Percentiles rank a stretch among this genome's conserved stretches.
phyloP scores from a whole-genome alignment of 441 rosid genomes.

The Hura crepitans region DNA sequence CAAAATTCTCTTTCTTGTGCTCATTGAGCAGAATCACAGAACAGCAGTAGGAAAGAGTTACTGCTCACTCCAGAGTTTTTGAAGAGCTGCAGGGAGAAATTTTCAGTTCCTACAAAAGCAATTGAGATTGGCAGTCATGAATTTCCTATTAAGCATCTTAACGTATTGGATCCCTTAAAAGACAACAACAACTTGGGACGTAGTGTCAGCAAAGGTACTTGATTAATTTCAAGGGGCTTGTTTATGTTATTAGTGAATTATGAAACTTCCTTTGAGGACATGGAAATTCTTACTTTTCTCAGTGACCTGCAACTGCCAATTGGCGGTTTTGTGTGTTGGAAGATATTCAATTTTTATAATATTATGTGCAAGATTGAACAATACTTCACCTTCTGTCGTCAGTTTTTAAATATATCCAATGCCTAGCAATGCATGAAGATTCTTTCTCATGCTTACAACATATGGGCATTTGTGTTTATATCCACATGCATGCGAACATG shows the following conservation, averaged over 20 bases:
- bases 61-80: conserved; percentile 60
- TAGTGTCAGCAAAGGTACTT: conserved; percentile 75
- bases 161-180: conserved; percentile 84
- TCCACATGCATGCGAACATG: too few relatives aligned
- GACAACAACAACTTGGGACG: conserved; percentile 85
- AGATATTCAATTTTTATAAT: too few relatives aligned
- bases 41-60: conserved; percentile 36
- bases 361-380: too few relatives aligned
- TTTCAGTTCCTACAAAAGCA: conserved; percentile 40
- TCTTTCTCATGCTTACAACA: neutral
- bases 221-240: conserved; percentile 5
- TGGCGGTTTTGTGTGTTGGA: too few relatives aligned
- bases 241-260: neutral
- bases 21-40: conserved; percentile 35
- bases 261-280: neutral
- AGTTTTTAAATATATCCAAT: neutral
- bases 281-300: conserved; percentile 1
- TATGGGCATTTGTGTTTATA: neutral
- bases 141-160: conserved; percentile 62
- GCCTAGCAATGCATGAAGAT: neutral
- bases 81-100: conserved; percentile 41
- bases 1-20: conserved; percentile 17
- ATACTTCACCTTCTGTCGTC: neutral
- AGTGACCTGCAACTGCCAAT: neutral
- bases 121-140: conserved; percentile 33